Evolutionary conservation across 306 rosid species (phyloP).

Genomic region (Ormosia emarginata): DNA sequence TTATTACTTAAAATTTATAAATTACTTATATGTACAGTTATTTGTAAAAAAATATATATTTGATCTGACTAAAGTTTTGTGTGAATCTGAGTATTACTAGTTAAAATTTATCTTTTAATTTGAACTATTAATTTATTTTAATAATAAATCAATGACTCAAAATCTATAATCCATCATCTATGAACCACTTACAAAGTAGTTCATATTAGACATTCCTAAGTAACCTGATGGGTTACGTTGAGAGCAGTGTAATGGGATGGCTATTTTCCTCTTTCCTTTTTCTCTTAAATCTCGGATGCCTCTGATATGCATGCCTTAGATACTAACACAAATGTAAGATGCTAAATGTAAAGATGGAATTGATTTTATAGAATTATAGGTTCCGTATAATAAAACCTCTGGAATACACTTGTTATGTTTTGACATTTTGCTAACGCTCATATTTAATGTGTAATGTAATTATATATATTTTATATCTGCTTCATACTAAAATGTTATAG

Average conservation of each 20-base stretch:
- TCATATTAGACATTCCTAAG: no score
- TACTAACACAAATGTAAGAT: constrained; percentile 63
- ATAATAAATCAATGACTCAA: no score
- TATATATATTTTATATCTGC: background rate
- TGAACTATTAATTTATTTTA: no score
- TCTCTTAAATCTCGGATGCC: constrained; percentile 23
- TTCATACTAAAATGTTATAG: background rate
- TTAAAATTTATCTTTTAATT: no score
- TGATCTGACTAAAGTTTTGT: no score
- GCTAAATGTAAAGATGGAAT: constrained; percentile 48
- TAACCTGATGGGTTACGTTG: constrained; percentile 40
- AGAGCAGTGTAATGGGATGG: constrained; percentile 14
- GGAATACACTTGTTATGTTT: constrained; percentile 14
- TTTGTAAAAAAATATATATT: no score
- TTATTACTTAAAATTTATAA: no score
- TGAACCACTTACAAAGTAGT: no score
- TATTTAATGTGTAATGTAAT: constrained; percentile 9
- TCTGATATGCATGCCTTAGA: constrained; percentile 34
- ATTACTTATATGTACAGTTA: no score
- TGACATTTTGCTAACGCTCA: constrained; percentile 11
- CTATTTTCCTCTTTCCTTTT: background rate
- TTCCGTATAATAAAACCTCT: constrained; percentile 38
- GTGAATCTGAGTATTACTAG: no score
- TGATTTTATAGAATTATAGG: constrained; percentile 40
- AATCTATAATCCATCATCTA: no score